Evolutionary conservation across 2,329 filamentous ascomycete genomes (phyloP).

Genomic region (Aspergillus brasiliensis): DNA sequence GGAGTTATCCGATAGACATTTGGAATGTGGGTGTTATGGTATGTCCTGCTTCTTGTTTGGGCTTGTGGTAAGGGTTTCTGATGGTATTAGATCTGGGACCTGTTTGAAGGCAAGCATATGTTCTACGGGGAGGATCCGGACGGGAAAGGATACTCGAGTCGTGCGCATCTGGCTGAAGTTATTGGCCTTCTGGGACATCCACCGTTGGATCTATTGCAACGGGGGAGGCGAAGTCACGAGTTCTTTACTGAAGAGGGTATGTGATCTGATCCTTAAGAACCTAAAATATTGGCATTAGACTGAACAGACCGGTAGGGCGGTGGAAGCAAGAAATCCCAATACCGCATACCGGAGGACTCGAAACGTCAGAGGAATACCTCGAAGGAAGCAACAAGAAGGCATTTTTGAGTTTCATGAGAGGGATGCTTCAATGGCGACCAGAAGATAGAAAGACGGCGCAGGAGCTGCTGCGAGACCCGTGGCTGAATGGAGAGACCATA

Average conservation of each 20-base stretch:
- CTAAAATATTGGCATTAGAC: neutral
- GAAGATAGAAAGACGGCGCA: conserved; percentile 23
- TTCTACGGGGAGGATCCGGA: conserved; percentile 47
- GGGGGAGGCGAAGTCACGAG: conserved; percentile 37
- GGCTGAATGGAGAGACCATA: conserved; percentile 13
- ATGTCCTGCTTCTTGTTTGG: conserved; percentile 20
- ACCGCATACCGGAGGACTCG: conserved; percentile 13
- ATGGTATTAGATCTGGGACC: conserved; percentile 47
- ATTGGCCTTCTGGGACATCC: conserved; percentile 48
- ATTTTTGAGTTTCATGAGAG: conserved; percentile 21
- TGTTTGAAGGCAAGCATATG: conserved; percentile 49
- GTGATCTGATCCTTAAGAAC: too few relatives aligned
- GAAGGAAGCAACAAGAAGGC: conserved; percentile 18
- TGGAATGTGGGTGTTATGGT: conserved; percentile 56
- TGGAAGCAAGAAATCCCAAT: conserved; percentile 27
- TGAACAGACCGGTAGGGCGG: conserved; percentile 2
- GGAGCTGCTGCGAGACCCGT: conserved; percentile 21
- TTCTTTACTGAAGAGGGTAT: conserved; percentile 47
- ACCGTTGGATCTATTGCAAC: conserved; percentile 37
- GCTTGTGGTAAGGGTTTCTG: neutral
- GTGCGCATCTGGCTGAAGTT: conserved; percentile 51
- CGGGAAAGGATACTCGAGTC: conserved; percentile 38
- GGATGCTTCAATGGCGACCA: conserved; percentile 23
- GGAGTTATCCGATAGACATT: conserved; percentile 53
- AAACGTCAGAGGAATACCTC: conserved; percentile 22